Evolutionary conservation across 352 stramenopile genomes (phyloP).

Genomic region (Saprolegnia parasitica): DNA sequence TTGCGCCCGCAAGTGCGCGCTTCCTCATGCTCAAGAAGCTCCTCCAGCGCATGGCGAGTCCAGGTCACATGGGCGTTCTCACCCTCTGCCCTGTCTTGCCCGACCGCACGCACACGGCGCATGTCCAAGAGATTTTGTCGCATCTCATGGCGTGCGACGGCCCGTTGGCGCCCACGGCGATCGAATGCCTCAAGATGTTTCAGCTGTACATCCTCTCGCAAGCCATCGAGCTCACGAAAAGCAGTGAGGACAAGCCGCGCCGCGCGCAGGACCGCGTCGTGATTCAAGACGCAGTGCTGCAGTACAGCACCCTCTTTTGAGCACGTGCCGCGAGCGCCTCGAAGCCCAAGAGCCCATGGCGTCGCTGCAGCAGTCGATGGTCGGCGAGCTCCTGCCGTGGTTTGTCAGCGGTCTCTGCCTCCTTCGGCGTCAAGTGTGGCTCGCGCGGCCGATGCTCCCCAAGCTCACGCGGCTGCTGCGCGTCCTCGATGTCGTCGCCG

Average conservation of each 20-base stretch:
- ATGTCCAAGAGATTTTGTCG: conserved; percentile 21
- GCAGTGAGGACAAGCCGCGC: conserved; percentile 15
- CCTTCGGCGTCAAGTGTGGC: conserved; percentile 73
- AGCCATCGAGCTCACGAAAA: conserved; percentile 61
- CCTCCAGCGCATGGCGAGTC: conserved; percentile 47
- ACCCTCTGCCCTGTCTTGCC: conserved; percentile 52
- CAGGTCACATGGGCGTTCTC: conserved; percentile 58
- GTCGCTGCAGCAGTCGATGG: conserved; percentile 30
- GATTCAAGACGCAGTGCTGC: conserved; percentile 63
- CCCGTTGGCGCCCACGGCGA: conserved; percentile 38
- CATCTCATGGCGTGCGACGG: conserved; percentile 18
- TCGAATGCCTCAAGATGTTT: conserved; percentile 64
- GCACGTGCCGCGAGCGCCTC: conserved; percentile 50
- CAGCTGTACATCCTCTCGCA: conserved; percentile 72
- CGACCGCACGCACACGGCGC: conserved; percentile 12
- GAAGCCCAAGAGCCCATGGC: conserved; percentile 37
- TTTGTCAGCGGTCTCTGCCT: conserved; percentile 74
- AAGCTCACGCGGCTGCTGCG: conserved; percentile 57
- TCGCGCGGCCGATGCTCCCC: conserved; percentile 63
- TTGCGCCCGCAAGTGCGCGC: conserved; percentile 38
- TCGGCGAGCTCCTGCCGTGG: conserved; percentile 69
- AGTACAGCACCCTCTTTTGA: conserved; percentile 63
- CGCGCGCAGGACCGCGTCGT: conserved; percentile 36
- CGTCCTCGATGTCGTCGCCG: conserved; percentile 68
- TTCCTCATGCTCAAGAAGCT: conserved; percentile 56